A percentile compares a stretch with the other conserved stretches of the same genome.
Evolutionary conservation across 2,329 filamentous ascomycete genomes (phyloP).

Genomic region (Apiospora phragmitis): DNA sequence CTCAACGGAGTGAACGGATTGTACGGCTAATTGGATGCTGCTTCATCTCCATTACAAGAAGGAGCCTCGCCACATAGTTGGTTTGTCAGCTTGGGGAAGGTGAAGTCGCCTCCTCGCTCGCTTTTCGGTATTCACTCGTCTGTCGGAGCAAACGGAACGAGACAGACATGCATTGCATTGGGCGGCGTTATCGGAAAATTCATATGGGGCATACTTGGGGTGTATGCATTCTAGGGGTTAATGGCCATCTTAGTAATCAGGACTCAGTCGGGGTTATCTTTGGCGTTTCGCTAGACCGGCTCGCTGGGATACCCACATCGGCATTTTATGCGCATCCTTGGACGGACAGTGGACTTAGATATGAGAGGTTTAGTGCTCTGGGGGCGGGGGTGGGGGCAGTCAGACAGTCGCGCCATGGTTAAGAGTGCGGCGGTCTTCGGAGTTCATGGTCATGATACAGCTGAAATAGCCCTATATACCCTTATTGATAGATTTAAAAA

Average conservation of each 20-base stretch:
- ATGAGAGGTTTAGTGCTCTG: not conserved
- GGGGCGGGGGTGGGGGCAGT: not conserved
- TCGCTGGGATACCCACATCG: not conserved
- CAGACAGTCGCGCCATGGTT: not conserved
- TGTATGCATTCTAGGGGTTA: not conserved
- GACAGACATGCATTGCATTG: not conserved
- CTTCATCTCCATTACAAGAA: not conserved
- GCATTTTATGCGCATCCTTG: not conserved
- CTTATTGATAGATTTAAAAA: slow-evolving; percentile 4
- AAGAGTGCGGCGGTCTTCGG: not conserved
- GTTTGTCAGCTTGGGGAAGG: not conserved
- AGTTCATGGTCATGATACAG: not conserved
- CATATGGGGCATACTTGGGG: not conserved
- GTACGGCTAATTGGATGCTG: not conserved
- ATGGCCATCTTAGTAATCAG: not conserved
- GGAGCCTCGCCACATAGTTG: not conserved
- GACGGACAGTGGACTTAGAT: not conserved
- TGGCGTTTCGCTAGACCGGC: not conserved
- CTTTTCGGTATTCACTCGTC: not conserved
- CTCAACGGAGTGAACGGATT: slow-evolving; percentile 18
- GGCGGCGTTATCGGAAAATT: not conserved
- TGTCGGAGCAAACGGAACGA: not conserved
- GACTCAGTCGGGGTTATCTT: not conserved
- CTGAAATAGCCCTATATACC: not conserved
- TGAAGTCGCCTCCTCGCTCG: not conserved